phyloP scores from a whole-genome alignment of 208 protist species.

The Herpetomonas samuelpessoai region DNA sequence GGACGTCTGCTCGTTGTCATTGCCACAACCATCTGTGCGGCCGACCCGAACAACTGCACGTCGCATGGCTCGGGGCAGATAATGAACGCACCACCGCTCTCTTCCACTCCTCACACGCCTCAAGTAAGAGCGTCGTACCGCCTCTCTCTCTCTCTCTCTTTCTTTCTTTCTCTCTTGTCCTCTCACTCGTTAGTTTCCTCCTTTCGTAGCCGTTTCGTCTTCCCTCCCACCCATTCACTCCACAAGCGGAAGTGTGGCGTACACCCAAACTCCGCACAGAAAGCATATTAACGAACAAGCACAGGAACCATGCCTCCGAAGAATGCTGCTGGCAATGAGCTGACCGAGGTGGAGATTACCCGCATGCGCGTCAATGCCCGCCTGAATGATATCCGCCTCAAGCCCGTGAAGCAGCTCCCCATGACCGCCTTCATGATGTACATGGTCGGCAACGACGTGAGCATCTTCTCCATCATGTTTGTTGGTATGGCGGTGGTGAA shows the following conservation, averaged over 20 bases:
- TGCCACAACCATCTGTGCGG: no score
- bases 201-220: not conserved
- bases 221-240: no score
- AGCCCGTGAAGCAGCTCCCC: slow-evolving; percentile 78
- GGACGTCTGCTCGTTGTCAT: no score
- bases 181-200: slow-evolving; percentile 2
- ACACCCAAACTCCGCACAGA: not conserved
- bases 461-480: slow-evolving; percentile 91
- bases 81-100: no score
- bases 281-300: not conserved
- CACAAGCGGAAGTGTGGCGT: no score
- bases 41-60: no score
- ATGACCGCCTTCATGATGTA: slow-evolving; percentile 88
- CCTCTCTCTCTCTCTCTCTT: slow-evolving; percentile 8
- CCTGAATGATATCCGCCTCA: slow-evolving; percentile 66
- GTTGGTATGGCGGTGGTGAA: slow-evolving; percentile 83
- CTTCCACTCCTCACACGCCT: no score
- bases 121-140: no score
- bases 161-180: slow-evolving; percentile 4
- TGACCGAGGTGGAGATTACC: slow-evolving; percentile 55
- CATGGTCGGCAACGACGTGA: slow-evolving; percentile 88
- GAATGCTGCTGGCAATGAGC: slow-evolving; percentile 12
- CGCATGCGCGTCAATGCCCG: slow-evolving; percentile 43
- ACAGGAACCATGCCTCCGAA: slow-evolving; percentile 12
- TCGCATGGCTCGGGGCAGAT: no score